Percentiles rank a stretch among this genome's conserved stretches.
Conservation (phyloP, 2,329 filamentous ascomycete genomes). For the Xenoacremonium recifei region DNA sequence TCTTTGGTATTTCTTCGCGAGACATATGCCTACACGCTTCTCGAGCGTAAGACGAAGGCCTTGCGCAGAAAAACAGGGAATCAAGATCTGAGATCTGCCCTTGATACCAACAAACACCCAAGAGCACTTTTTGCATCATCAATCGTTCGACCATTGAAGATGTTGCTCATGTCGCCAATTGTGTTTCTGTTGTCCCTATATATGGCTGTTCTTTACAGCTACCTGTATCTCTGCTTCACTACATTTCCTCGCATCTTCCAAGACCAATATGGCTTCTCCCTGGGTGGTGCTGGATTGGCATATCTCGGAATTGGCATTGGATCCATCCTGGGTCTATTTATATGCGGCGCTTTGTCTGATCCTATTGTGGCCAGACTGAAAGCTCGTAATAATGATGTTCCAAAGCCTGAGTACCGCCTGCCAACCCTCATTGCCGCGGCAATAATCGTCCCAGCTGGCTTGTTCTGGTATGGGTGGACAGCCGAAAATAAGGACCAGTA, state of each 20-base stretch:
- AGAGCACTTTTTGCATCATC: conserved; percentile 48
- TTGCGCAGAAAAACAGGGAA: conserved; percentile 44
- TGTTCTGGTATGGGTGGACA: conserved; percentile 52
- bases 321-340: conserved; percentile 44
- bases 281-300: conserved; percentile 44
- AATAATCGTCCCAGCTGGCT: conserved; percentile 43
- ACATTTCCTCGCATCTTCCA: conserved; percentile 39
- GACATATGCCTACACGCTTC: conserved; percentile 40
- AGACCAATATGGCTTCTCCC: conserved; percentile 48
- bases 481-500: conserved; percentile 47
- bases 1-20: conserved; percentile 40
- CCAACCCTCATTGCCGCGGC: conserved; percentile 45
- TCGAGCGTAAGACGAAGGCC: conserved; percentile 39
- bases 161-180: conserved; percentile 55
- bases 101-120: conserved; percentile 25
- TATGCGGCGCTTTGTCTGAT: conserved; percentile 33
- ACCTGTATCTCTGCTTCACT: conserved; percentile 47
- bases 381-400: conserved; percentile 23
- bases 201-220: conserved; percentile 54
- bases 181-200: conserved; percentile 52
- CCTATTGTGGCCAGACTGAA: conserved; percentile 22
- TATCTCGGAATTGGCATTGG: conserved; percentile 46
- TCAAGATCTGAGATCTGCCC: conserved; percentile 22
- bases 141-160: conserved; percentile 46
- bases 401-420: conserved; percentile 38